Percentiles rank a stretch among this genome's conserved stretches.
phyloP scores from a whole-genome alignment of 1,284 basidiomycete species.

The Amylostereum chailletii region DNA sequence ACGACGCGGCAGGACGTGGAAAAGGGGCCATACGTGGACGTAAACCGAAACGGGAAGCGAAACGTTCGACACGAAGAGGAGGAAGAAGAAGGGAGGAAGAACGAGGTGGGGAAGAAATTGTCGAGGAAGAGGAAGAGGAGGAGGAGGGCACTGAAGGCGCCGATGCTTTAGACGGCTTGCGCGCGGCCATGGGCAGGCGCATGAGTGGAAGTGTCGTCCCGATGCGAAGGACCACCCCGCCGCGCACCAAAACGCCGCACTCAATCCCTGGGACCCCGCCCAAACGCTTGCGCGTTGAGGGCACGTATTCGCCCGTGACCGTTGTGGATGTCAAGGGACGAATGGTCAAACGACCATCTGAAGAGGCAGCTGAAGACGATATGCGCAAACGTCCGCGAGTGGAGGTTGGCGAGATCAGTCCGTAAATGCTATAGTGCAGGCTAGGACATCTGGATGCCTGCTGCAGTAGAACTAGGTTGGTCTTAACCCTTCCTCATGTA shows the following conservation, averaged over 20 bases:
- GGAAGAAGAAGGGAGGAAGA: slow-evolving; percentile 8
- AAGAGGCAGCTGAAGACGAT: neutral
- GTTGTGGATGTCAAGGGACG: slow-evolving; percentile 4
- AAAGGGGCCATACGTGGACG: neutral
- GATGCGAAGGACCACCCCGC: slow-evolving; percentile 3
- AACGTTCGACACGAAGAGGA: neutral
- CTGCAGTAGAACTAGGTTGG: too few relatives aligned
- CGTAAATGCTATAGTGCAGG: too few relatives aligned
- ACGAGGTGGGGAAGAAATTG: neutral
- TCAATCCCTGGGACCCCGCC: slow-evolving; percentile 20
- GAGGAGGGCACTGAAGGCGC: slow-evolving; percentile 15
- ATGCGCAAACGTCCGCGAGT: neutral
- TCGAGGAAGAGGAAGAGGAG: slow-evolving; percentile 12
- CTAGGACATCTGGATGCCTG: too few relatives aligned
- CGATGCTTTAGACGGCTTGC: slow-evolving; percentile 12
- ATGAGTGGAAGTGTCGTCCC: slow-evolving; percentile 9
- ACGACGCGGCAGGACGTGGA: neutral
- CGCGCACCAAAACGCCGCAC: neutral
- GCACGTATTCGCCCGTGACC: slow-evolving; percentile 17
- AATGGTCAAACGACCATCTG: neutral
- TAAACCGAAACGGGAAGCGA: neutral
- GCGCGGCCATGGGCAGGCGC: slow-evolving; percentile 10
- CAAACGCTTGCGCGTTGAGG: slow-evolving; percentile 21
- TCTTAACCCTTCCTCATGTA: too few relatives aligned
- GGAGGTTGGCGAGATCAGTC: neutral